phyloP scores from a whole-genome alignment of 176 grass and related monocot species.

The Chloris gayana region DNA sequence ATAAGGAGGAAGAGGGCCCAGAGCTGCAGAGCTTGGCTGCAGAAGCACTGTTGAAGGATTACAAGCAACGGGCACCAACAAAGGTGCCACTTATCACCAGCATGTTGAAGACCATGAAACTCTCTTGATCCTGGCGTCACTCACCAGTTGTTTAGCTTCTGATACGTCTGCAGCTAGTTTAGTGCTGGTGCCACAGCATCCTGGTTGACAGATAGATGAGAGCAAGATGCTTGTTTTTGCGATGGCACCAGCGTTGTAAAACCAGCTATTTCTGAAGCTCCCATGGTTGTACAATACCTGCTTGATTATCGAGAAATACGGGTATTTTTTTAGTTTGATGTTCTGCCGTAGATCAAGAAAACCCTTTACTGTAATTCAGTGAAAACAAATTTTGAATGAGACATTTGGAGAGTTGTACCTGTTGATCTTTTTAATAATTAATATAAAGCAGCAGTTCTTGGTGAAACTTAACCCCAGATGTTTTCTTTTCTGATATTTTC shows the following conservation, averaged over 20 bases:
- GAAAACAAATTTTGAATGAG: slow-evolving; percentile 22
- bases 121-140: slow-evolving; percentile 38
- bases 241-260: slow-evolving; percentile 14
- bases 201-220: slow-evolving; percentile 23
- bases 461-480: neutral
- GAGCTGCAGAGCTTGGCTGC: slow-evolving; percentile 77
- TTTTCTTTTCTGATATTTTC: neutral
- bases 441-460: neutral
- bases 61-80: slow-evolving; percentile 61
- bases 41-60: slow-evolving; percentile 78
- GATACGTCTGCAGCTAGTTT: slow-evolving; percentile 13
- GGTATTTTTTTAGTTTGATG: slow-evolving; percentile 21
- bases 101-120: slow-evolving; percentile 90
- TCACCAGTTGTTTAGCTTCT: slow-evolving; percentile 11
- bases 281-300: slow-evolving; percentile 34
- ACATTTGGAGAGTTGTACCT: neutral
- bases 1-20: slow-evolving; percentile 78
- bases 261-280: slow-evolving; percentile 16
- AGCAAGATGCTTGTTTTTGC: slow-evolving; percentile 37
- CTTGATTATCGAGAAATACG: slow-evolving; percentile 25
- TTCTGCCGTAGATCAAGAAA: slow-evolving; percentile 18
- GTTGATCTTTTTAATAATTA: neutral
- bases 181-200: neutral
- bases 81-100: slow-evolving; percentile 68
- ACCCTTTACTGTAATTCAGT: slow-evolving; percentile 16